Percentiles rank a stretch among this genome's conserved stretches.
Evolutionary conservation across 352 stramenopile species (phyloP).

Genomic region (Blastocystis sp.): DNA sequence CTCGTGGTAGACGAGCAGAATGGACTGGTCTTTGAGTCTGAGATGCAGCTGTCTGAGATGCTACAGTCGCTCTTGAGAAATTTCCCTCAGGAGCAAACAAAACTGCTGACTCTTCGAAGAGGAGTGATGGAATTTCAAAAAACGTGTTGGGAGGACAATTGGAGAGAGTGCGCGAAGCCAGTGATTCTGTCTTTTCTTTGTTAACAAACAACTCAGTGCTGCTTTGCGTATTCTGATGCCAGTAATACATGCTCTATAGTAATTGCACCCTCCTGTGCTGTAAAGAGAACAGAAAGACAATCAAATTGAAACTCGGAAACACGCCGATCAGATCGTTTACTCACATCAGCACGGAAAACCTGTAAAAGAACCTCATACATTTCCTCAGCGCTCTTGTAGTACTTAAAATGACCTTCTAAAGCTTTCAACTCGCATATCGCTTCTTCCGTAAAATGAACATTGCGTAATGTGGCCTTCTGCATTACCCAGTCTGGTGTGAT

Average conservation of each 20-base stretch:
- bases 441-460: not conserved
- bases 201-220: not conserved
- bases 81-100: conserved; percentile 2
- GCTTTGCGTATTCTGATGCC: not conserved
- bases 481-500: not conserved
- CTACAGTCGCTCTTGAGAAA: conserved; percentile 48
- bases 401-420: not conserved
- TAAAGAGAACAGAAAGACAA: conserved; percentile 8
- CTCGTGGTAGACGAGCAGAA: conserved; percentile 87
- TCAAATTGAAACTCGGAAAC: conserved; percentile 35
- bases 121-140: conserved; percentile 23
- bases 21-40: conserved; percentile 67
- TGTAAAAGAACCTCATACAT: not conserved
- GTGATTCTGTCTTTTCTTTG: conserved; percentile 27
- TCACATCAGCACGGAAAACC: conserved; percentile 12
- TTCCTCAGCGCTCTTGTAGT: conserved; percentile 25
- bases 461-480: not conserved
- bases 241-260: conserved; percentile 1
- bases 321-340: conserved; percentile 17
- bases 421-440: not conserved
- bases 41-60: conserved; percentile 60
- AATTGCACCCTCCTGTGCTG: not conserved
- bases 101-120: conserved; percentile 17
- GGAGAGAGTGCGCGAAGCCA: conserved; percentile 41
- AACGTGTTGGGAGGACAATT: conserved; percentile 59